phyloP scores from a whole-genome alignment of 805 yeast species.

The Nakazawaea ishiwadae region DNA sequence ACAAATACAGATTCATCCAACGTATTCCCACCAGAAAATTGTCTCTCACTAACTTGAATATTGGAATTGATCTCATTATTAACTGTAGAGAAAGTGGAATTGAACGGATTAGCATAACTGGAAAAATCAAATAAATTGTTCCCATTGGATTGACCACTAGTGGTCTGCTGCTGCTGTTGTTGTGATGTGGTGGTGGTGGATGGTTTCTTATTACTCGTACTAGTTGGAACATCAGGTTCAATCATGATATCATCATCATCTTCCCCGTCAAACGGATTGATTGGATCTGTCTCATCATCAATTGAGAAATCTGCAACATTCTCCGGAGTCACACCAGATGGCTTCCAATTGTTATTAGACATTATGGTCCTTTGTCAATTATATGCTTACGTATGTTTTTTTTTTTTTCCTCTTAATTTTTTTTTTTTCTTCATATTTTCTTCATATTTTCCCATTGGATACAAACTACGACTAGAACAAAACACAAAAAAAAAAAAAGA shows the following conservation, averaged over 20 bases:
- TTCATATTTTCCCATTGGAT: too few relatives aligned
- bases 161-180: conserved; percentile 7
- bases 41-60: conserved; percentile 37
- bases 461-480: not conserved
- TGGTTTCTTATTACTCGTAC: conserved; percentile 2
- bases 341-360: conserved; percentile 8
- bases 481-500: not conserved
- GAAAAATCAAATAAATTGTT: conserved; percentile 22
- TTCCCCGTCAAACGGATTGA: conserved; percentile 17
- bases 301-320: conserved; percentile 19
- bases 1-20: conserved; percentile 50
- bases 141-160: conserved; percentile 1
- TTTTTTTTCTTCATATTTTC: too few relatives aligned
- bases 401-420: too few relatives aligned
- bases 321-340: conserved; percentile 10
- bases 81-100: conserved; percentile 17
- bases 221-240: conserved; percentile 24
- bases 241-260: conserved; percentile 29
- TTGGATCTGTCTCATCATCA: conserved; percentile 13
- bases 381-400: not conserved
- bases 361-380: not conserved
- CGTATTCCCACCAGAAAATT: conserved; percentile 54
- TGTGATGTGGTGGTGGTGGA: not conserved
- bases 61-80: conserved; percentile 24
- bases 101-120: conserved; percentile 29